phyloP scores from a whole-genome alignment of 768 basidiomycete species.

The Suillus plorans region DNA sequence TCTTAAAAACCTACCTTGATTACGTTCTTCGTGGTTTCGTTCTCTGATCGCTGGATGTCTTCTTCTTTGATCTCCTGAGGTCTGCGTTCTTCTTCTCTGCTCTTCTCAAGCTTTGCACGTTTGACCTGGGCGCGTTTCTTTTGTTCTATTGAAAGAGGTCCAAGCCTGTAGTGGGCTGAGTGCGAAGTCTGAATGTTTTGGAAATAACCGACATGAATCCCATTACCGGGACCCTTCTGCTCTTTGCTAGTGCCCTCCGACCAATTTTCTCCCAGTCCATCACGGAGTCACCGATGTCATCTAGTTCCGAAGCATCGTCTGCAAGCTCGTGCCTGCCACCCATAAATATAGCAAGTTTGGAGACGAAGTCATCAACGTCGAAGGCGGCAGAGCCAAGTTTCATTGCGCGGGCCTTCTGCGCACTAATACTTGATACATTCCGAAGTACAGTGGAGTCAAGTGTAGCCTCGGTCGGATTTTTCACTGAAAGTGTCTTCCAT shows the following conservation, averaged over 20 bases:
- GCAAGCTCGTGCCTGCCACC: conserved; percentile 54
- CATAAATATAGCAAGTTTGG: conserved; percentile 73
- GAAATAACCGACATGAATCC: conserved; percentile 77
- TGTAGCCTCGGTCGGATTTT: conserved; percentile 83
- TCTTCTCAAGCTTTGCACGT: conserved; percentile 70
- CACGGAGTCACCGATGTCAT: conserved; percentile 45
- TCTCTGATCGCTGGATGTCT: conserved; percentile 79
- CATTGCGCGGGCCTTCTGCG: conserved; percentile 88
- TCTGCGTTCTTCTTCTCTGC: conserved; percentile 61
- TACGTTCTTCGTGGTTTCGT: conserved; percentile 90
- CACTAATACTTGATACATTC: conserved; percentile 74
- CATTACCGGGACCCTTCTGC: conserved; percentile 73
- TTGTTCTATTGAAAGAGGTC: conserved; percentile 84
- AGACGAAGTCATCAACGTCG: conserved; percentile 88
- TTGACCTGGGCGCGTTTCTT: conserved; percentile 67
- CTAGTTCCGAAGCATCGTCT: conserved; percentile 52
- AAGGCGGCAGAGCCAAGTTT: conserved; percentile 87
- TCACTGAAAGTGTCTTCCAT: conserved; percentile 44
- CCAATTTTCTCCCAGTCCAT: conserved; percentile 89
- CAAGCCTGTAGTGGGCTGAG: conserved; percentile 61
- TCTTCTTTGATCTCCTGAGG: conserved; percentile 83
- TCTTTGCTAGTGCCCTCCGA: conserved; percentile 78
- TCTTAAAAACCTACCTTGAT: conserved; percentile 47
- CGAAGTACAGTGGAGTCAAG: conserved; percentile 84
- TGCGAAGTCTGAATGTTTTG: background rate